Conservation (phyloP, 2,329 filamentous ascomycete genomes). For the Cercospora beticola region DNA sequence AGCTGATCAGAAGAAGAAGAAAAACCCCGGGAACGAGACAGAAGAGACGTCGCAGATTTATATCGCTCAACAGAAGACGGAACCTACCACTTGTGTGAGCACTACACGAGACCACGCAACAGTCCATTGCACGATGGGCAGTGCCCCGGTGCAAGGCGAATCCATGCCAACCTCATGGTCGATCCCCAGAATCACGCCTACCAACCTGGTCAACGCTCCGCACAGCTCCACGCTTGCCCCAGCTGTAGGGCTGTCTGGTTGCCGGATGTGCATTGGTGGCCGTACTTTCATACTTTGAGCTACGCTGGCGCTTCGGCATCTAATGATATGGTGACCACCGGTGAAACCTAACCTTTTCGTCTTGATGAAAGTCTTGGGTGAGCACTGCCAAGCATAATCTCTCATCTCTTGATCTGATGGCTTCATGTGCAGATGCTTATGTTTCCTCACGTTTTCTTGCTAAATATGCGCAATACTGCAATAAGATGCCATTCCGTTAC, state of each 20-base stretch:
- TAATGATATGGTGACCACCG: slow-evolving; percentile 12
- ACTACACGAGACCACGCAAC: not conserved
- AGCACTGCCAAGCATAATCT: slow-evolving; percentile 6
- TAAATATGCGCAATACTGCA: not conserved
- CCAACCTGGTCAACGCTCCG: not conserved
- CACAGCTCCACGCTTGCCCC: slow-evolving; percentile 1
- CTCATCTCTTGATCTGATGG: not conserved
- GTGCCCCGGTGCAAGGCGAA: not conserved
- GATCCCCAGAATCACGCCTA: not conserved
- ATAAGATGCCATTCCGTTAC: not conserved
- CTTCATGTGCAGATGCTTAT: not conserved
- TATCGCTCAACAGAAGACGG: not conserved
- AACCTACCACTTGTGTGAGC: not conserved
- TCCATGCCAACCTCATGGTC: not conserved
- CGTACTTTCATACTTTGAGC: not conserved
- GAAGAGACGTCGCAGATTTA: not conserved
- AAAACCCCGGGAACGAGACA: not conserved
- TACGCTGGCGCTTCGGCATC: slow-evolving; percentile 1
- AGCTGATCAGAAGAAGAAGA: not conserved
- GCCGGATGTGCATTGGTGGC: not conserved
- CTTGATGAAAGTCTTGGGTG: not conserved
- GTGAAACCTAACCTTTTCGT: not conserved
- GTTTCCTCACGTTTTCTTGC: not conserved
- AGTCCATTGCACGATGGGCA: not conserved
- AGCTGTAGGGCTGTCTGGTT: not conserved